Conservation (phyloP, 352 stramenopile species). For the Phytophthora pseudosyringae region DNA sequence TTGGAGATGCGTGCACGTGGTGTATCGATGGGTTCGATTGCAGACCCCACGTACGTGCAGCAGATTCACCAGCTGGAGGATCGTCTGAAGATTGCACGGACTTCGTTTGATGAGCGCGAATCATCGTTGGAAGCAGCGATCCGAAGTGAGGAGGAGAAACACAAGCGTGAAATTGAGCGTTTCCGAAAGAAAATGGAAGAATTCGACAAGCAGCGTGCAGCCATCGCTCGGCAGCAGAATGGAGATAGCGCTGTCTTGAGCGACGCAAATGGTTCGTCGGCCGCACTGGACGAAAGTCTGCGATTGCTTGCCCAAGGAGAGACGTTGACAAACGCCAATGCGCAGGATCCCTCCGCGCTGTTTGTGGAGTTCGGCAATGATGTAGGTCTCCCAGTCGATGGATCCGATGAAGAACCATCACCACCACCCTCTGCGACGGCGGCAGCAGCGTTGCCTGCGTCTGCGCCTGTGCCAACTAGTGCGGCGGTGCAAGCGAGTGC, state of each 20-base stretch:
- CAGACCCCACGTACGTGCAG: constrained; percentile 61
- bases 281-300: constrained; percentile 37
- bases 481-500: constrained; percentile 9
- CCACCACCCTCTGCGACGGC: constrained; percentile 11
- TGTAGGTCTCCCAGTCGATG: constrained; percentile 34
- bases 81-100: constrained; percentile 60
- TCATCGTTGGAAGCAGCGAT: constrained; percentile 77
- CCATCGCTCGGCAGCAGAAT: constrained; percentile 67
- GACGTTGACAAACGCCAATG: constrained; percentile 16
- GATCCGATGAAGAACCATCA: constrained; percentile 28
- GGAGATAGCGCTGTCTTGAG: constrained; percentile 36
- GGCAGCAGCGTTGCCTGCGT: background rate
- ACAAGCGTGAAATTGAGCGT: constrained; percentile 83
- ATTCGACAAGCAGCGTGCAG: constrained; percentile 78
- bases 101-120: constrained; percentile 72
- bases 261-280: constrained; percentile 36
- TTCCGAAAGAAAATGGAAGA: constrained; percentile 88
- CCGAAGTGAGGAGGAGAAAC: constrained; percentile 81
- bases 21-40: constrained; percentile 64
- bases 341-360: constrained; percentile 20
- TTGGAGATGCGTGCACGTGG: constrained; percentile 58
- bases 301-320: constrained; percentile 34
- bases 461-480: constrained; percentile 9
- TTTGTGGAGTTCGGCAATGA: constrained; percentile 37
- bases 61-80: constrained; percentile 76